Base-by-base conservation (phyloP, 179 eudicot genomes). In the Silene coronaria region DNA sequence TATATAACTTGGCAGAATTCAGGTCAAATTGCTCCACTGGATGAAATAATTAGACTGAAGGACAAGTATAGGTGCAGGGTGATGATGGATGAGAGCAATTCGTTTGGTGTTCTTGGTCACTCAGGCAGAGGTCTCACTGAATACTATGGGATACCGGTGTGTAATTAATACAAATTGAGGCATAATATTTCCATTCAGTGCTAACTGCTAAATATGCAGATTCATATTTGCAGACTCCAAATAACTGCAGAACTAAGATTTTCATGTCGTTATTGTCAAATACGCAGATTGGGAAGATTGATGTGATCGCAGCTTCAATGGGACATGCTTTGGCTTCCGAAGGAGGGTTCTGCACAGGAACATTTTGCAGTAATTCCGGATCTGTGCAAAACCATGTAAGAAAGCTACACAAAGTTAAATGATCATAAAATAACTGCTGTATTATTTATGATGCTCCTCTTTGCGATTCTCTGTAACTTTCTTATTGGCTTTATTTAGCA, bases 271-370 rank as follows among this genome's bases (percentile, higher is more conserved):
- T 65, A 21, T 32, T 30, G 42, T 32, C 3, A 65, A 32, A 6
- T 67, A 36, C 14, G 74, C 84, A 94, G 97, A 78, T 87, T 81
- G 97, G 87, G 71, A 92, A 94, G 86, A 81, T 94, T 42, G 97
- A 90, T 77, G 90, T 94, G 34, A 78, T 94, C 71, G 87, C 94
- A 72, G 98, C 96, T 87, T 90, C 94, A 11, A 88, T 89, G 97
- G 96, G 96, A 63, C 87, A 91, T 78, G 88, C 97, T 26, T 85
- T 94, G 77, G 97, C 98, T 76, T 78, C 98, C 9, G 98, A 94
- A 86, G 97, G 98, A 55, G 98, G 98, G 74, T 94, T 94, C 75
- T 94, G 98, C 84, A 90, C 97, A 1, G 98, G 98, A 80, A 27
- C 70, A 61, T 26, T 26, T 27, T 67, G 53, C 28, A 0, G 3